phyloP scores from a whole-genome alignment of 345 rosid species.

The Salix suchowensis region DNA sequence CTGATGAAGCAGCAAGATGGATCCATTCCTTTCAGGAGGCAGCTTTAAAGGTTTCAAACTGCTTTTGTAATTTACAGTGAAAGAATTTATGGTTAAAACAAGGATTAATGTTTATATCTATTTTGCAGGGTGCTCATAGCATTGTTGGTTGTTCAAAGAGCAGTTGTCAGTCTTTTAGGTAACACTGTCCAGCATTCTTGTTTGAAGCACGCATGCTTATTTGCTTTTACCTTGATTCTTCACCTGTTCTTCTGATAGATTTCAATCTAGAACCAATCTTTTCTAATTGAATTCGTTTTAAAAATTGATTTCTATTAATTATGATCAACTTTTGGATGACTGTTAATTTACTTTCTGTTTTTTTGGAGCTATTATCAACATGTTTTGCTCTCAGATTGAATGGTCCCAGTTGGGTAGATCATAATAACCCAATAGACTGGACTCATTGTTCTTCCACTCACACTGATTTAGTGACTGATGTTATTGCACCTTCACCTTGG shows the following conservation, averaged over 20 bases:
- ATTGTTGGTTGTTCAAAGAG: slow-evolving; percentile 52
- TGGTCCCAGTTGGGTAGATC: slow-evolving; percentile 49
- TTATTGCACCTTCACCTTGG: slow-evolving; percentile 93
- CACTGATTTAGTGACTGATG: slow-evolving; percentile 68
- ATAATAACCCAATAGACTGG: slow-evolving; percentile 63
- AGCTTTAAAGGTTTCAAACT: slow-evolving; percentile 58
- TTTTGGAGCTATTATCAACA: slow-evolving; percentile 12
- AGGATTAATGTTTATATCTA: slow-evolving; percentile 23
- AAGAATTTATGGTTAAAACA: neutral
- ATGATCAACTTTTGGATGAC: too few relatives aligned
- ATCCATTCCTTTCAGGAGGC: slow-evolving; percentile 75
- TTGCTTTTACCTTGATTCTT: neutral
- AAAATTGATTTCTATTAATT: neutral
- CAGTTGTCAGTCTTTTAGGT: slow-evolving; percentile 74
- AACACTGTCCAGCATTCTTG: neutral
- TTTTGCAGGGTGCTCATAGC: slow-evolving; percentile 52
- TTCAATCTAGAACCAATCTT: neutral
- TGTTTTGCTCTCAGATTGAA: slow-evolving; percentile 44
- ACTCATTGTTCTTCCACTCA: slow-evolving; percentile 49
- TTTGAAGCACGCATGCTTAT: neutral
- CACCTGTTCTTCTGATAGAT: neutral
- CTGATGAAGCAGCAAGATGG: slow-evolving; percentile 97
- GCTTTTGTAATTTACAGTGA: slow-evolving; percentile 5
- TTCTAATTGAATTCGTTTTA: neutral
- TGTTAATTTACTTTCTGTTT: neutral